Conservation (phyloP, 148 eudicot species). For the Rhododendron ferrugineum region DNA sequence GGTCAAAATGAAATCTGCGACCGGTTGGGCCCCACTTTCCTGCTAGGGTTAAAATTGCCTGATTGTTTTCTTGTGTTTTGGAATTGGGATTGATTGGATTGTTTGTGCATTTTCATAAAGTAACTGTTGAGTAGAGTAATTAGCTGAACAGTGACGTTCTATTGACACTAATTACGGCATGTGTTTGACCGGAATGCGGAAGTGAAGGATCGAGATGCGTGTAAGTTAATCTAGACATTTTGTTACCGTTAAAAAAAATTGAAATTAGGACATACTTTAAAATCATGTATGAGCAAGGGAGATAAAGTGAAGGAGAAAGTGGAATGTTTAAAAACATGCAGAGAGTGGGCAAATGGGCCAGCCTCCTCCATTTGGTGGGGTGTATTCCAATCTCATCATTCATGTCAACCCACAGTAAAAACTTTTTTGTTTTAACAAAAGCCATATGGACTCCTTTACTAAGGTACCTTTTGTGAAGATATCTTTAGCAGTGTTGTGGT, state of each 20-base stretch:
- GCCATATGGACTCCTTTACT: background rate
- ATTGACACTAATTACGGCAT: background rate
- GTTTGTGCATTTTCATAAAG: background rate
- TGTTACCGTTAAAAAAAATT: background rate
- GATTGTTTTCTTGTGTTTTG: background rate
- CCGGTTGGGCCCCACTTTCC: conserved; percentile 26
- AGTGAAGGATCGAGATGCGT: fast-evolving
- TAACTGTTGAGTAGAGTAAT: background rate
- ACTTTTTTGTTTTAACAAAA: background rate
- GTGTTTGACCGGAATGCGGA: background rate
- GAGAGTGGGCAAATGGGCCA: background rate
- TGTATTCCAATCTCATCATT: background rate
- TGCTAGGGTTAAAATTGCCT: background rate
- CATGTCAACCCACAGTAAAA: conserved; percentile 1
- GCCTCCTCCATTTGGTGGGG: background rate
- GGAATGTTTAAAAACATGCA: background rate
- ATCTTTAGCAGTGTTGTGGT: background rate
- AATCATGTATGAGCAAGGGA: background rate
- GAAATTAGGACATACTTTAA: background rate
- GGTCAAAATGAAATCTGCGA: conserved; percentile 12
- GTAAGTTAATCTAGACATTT: too few species aligned
- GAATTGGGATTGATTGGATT: conserved; percentile 14
- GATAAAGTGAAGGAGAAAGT: background rate
- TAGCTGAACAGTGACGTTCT: background rate
- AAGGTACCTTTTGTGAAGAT: background rate